A percentile compares a stretch with the other conserved stretches of the same genome.
phyloP scores from a whole-genome alignment of 495 filamentous ascomycete species.

The Xylaria cubensis region DNA sequence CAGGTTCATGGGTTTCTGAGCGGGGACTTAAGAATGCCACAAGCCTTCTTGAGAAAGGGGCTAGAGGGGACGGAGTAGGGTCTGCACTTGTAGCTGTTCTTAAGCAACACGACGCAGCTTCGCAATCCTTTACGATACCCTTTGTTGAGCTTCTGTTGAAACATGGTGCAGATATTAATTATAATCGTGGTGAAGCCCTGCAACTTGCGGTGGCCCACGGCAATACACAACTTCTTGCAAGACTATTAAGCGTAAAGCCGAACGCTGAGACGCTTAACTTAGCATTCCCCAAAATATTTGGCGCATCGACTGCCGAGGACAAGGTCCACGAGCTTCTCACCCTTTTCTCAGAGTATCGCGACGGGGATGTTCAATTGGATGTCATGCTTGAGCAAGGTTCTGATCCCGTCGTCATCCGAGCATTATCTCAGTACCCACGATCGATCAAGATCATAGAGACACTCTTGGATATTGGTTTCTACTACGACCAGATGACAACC shows the following conservation, averaged over 20 bases:
- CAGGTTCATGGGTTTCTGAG: slow-evolving; percentile 46
- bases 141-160: slow-evolving; percentile 47
- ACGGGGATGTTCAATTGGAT: slow-evolving; percentile 51
- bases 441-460: slow-evolving; percentile 49
- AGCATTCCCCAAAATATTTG: slow-evolving; percentile 54
- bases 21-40: slow-evolving; percentile 46
- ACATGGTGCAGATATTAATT: slow-evolving; percentile 47
- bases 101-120: slow-evolving; percentile 40
- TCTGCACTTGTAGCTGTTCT: slow-evolving; percentile 46
- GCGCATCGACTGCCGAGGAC: slow-evolving; percentile 44
- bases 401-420: slow-evolving; percentile 50
- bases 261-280: slow-evolving; percentile 46
- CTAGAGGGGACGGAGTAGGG: slow-evolving; percentile 47
- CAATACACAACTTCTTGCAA: slow-evolving; percentile 46
- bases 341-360: slow-evolving; percentile 50
- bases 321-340: slow-evolving; percentile 45
- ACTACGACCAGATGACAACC: slow-evolving; percentile 50
- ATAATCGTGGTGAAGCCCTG: slow-evolving; percentile 48
- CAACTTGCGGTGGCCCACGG: slow-evolving; percentile 50
- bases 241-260: slow-evolving; percentile 47
- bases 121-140: slow-evolving; percentile 41
- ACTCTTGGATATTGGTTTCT: slow-evolving; percentile 55
- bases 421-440: slow-evolving; percentile 51
- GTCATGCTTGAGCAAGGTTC: slow-evolving; percentile 43
- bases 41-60: slow-evolving; percentile 51